Evolutionary conservation across 148 eudicot species (phyloP).

Genomic region (Nepenthes mirabilis): DNA sequence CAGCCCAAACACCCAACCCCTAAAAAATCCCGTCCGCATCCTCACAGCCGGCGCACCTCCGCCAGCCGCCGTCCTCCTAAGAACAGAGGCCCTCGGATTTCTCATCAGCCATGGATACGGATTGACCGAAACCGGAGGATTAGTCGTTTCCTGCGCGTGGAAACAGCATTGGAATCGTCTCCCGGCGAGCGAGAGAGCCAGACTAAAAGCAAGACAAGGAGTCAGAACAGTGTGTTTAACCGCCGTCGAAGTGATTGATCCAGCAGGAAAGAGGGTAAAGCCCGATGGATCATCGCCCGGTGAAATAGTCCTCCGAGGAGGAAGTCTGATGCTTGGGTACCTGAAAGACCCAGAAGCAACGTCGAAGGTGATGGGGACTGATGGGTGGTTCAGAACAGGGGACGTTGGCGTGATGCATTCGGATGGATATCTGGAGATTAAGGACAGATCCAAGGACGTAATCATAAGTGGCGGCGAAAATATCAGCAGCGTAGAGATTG

Average conservation of each 20-base stretch:
- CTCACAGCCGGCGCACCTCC: constrained; percentile 39
- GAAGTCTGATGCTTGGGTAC: constrained; percentile 32
- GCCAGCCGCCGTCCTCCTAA: constrained; percentile 20
- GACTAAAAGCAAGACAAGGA: constrained; percentile 36
- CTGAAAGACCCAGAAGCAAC: constrained; percentile 31
- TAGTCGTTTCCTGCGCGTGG: constrained; percentile 28
- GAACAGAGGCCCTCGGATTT: constrained; percentile 31
- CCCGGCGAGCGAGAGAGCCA: constrained; percentile 24
- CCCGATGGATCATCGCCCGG: constrained; percentile 29
- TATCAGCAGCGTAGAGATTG: constrained; percentile 39
- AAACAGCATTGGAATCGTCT: constrained; percentile 30
- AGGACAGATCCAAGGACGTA: constrained; percentile 33
- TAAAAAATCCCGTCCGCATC: constrained; percentile 13
- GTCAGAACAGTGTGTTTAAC: constrained; percentile 16
- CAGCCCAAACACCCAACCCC: constrained; percentile 8
- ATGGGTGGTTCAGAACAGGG: constrained; percentile 43
- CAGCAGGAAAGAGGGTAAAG: constrained; percentile 18
- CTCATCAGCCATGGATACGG: constrained; percentile 32
- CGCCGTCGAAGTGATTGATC: constrained; percentile 19
- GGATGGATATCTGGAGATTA: constrained; percentile 44
- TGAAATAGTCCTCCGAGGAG: constrained; percentile 31
- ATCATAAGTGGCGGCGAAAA: constrained; percentile 43
- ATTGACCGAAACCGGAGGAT: constrained; percentile 28
- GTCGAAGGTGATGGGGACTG: constrained; percentile 11
- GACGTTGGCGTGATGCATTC: constrained; percentile 37